Conservation (phyloP, 192 early-diverging fungal genomes). For the Rhizophagus sp. region DNA sequence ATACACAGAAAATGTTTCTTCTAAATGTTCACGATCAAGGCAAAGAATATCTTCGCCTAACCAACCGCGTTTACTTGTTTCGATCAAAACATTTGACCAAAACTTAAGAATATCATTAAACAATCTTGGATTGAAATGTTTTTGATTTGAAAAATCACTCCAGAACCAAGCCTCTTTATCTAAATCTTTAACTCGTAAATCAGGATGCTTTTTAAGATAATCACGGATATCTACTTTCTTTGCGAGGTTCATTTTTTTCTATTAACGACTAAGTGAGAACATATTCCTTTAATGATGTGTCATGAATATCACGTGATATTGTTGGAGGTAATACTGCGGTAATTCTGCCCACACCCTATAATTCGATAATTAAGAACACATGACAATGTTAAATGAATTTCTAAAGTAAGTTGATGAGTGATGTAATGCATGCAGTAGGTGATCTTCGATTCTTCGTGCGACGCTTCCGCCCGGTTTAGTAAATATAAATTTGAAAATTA, state of each 20-base stretch:
- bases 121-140: background rate
- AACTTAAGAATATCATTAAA: slow-evolving; percentile 4
- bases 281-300: no score
- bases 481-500: no score
- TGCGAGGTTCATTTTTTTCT: background rate
- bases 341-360: no score
- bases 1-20: slow-evolving; percentile 2
- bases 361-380: no score
- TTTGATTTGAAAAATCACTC: slow-evolving; percentile 11
- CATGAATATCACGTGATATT: no score
- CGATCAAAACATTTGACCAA: slow-evolving; percentile 18
- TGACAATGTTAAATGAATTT: background rate
- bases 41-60: slow-evolving; percentile 11
- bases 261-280: no score
- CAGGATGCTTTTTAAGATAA: background rate
- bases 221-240: background rate
- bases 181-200: background rate
- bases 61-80: slow-evolving; percentile 3
- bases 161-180: slow-evolving; percentile 2
- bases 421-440: background rate
- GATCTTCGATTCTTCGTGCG: background rate
- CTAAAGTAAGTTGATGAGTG: background rate
- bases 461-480: background rate
- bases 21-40: background rate
- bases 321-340: no score